Evolutionary conservation across 1,284 basidiomycete genomes (phyloP), one percentile per base, ranked within the genome.

Genomic region (Moesziomyces parantarcticus): DNA sequence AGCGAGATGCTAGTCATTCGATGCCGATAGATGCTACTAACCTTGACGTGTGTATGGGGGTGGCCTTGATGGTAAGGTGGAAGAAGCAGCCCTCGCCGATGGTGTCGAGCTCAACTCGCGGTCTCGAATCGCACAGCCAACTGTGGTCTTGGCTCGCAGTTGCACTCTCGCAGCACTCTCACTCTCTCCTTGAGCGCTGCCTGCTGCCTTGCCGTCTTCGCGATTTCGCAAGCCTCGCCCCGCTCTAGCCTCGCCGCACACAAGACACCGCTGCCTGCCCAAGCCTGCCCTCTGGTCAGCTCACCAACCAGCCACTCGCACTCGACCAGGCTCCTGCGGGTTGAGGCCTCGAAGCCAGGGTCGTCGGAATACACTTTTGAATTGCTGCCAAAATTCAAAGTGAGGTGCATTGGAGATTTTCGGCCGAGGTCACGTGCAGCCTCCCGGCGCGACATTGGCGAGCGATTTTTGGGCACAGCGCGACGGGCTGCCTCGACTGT

Each of bases 1-100:
- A 18, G 23, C 46, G 52, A 52, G 36, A 22, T 40, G 46, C 22
- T 21, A 34, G 44, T 23, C 25, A 36, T 18, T 25, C 22, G 16
- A 45, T 47, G 45, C 42, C 22, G 56, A 39, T 49, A 21, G 8
- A 34, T 13, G 26, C 29, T 62, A 74, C 71, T 74, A 74, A 74
- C 71, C 71, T 74, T 74, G 71, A 74, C 56, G 71, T 69, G 49
- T 74, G 62, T 74, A 57, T 72, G 43, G 51, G 53, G 58, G 39
- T 74, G 71, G 64, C 60, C 70, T 66, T 73, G 70, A 67, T 64
- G 70, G 64, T 67, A 60, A 68, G 60, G 69, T 64, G 61, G 43
- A 61, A 70, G 67, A 58, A 60, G 58, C 47, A 49, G 46, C 23
- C n/a, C 21, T 32, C 49, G 40, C 41, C 21, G 47, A 46, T 52